A percentile compares a stretch with the other conserved stretches of the same genome.
phyloP scores from a whole-genome alignment of 495 filamentous ascomycete species.

The Neurospora sp. region DNA sequence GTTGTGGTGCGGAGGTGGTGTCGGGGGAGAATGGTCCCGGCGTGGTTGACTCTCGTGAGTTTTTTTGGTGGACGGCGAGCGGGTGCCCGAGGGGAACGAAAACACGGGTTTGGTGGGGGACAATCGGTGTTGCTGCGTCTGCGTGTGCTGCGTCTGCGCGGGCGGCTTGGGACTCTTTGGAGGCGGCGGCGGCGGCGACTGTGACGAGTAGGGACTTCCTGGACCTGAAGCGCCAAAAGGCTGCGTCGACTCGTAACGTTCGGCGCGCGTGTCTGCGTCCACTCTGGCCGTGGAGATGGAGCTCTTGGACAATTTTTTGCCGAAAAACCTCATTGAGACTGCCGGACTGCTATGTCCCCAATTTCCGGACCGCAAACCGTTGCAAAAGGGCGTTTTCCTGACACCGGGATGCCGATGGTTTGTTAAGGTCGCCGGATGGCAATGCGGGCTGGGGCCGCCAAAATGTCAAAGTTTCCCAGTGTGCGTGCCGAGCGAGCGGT shows the following conservation, averaged over 20 bases:
- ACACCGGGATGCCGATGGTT: not conserved
- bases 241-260: conserved; percentile 16
- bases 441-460: not conserved
- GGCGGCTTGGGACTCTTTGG: conserved; percentile 20
- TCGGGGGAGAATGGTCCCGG: not conserved
- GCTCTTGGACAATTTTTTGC: conserved; percentile 43
- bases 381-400: not conserved
- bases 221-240: conserved; percentile 10
- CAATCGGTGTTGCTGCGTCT: conserved; percentile 13
- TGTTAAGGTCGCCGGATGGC: not conserved
- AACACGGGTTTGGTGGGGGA: not conserved
- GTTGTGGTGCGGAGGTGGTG: not conserved
- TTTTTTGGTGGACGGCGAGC: not conserved
- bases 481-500: conserved; percentile 8
- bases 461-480: not conserved
- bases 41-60: not conserved
- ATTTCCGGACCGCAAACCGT: not conserved
- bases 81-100: not conserved
- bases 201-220: conserved; percentile 16
- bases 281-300: conserved; percentile 34
- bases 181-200: conserved; percentile 14
- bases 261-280: conserved; percentile 28
- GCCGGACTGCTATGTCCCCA: not conserved
- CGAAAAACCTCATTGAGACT: conserved; percentile 45
- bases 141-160: not conserved